phyloP scores from a whole-genome alignment of 352 stramenopile species.

The Phytopythium oedochilum region DNA sequence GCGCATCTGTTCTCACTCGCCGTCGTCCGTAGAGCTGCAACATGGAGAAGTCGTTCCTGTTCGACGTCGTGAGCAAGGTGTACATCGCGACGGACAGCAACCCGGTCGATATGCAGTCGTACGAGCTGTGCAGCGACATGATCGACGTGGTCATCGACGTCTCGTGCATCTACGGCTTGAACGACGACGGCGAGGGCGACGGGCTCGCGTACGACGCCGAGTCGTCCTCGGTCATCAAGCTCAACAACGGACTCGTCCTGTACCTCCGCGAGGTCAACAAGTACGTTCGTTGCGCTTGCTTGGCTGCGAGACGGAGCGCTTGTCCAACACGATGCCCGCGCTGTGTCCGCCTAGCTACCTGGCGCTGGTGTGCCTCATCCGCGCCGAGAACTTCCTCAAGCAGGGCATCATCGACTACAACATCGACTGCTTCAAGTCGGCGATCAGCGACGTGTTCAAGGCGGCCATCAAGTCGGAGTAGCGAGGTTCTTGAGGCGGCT shows the following conservation, averaged over 20 bases:
- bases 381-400: conserved; percentile 96
- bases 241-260: conserved; percentile 97
- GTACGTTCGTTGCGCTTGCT: conserved; percentile 38
- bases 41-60: conserved; percentile 99
- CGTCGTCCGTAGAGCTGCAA: conserved; percentile 85
- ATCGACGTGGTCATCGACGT: conserved; percentile 99
- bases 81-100: conserved; percentile 99
- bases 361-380: conserved; percentile 97
- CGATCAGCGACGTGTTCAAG: conserved; percentile 88
- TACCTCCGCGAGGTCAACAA: conserved; percentile 94
- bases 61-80: conserved; percentile 98
- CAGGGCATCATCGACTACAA: conserved; percentile 99
- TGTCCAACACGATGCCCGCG: not conserved
- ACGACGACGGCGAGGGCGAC: conserved; percentile 88
- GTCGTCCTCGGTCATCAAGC: conserved; percentile 95
- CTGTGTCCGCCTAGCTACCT: conserved; percentile 70
- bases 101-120: conserved; percentile 96
- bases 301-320: too few relatives aligned
- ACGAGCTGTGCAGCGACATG: conserved; percentile 99
- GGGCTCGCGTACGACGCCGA: conserved; percentile 94
- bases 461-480: conserved; percentile 50
- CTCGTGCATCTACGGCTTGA: conserved; percentile 98
- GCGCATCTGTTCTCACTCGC: not conserved
- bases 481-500: not conserved
- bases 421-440: conserved; percentile 97